Evolutionary conservation across 2,329 filamentous ascomycete species (phyloP).

Genomic region (Aotearoamyces nothofagi): DNA sequence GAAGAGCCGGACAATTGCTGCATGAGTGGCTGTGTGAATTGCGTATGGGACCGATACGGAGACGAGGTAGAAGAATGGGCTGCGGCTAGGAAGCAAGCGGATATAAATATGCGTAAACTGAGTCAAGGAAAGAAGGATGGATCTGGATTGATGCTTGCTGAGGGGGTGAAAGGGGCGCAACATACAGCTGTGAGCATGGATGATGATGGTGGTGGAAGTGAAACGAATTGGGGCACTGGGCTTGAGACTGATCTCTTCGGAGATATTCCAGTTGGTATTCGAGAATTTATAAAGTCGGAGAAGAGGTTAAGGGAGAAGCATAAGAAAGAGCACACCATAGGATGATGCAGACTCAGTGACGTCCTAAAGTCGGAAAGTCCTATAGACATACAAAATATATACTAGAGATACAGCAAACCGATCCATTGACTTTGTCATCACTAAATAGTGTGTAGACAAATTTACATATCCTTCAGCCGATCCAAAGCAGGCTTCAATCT

Average conservation of each 20-base stretch:
- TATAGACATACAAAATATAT: too few species aligned
- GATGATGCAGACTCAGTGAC: too few species aligned
- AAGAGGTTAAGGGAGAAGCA: constrained; percentile 75
- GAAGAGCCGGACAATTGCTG: constrained; percentile 95
- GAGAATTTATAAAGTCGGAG: constrained; percentile 95
- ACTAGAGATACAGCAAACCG: too few species aligned
- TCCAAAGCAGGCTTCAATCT: too few species aligned
- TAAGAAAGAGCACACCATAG: too few species aligned
- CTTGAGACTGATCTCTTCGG: constrained; percentile 56
- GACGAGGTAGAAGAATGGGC: constrained; percentile 92
- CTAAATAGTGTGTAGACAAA: too few species aligned
- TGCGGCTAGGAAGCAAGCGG: constrained; percentile 45
- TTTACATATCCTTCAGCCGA: too few species aligned
- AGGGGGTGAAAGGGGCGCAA: constrained; percentile 16
- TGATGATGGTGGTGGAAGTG: constrained; percentile 64
- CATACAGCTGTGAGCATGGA: constrained; percentile 50
- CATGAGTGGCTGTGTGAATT: constrained; percentile 97
- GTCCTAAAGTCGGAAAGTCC: too few species aligned
- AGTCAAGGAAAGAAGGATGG: constrained; percentile 6
- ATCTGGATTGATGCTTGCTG: constrained; percentile 7
- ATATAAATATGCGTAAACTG: constrained; percentile 28
- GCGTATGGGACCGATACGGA: constrained; percentile 84
- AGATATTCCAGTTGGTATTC: constrained; percentile 77
- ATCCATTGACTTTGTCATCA: too few species aligned
- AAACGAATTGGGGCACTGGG: constrained; percentile 48